Conservation (phyloP, 2,329 filamentous ascomycete genomes). For the Chaetomiaceae sp. region DNA sequence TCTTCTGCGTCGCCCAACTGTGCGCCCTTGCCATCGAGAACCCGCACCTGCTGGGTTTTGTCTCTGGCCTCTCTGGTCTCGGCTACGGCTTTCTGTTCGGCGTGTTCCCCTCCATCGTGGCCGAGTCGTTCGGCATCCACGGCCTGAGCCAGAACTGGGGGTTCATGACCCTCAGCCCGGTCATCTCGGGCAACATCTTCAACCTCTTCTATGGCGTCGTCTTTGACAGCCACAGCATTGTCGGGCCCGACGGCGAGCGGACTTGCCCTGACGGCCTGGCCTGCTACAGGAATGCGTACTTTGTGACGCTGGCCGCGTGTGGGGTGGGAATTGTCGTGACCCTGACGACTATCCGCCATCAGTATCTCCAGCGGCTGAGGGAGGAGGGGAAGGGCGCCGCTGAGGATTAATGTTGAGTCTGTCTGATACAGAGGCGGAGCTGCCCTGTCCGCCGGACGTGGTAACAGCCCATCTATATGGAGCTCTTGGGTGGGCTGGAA, state of each 20-base stretch:
- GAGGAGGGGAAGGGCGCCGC: conserved; percentile 35
- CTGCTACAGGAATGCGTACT: conserved; percentile 80
- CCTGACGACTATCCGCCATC: conserved; percentile 63
- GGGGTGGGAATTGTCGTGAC: conserved; percentile 63
- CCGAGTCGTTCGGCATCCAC: conserved; percentile 84
- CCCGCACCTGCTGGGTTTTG: conserved; percentile 68
- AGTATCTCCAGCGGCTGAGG: conserved; percentile 39
- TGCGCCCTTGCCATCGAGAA: conserved; percentile 70
- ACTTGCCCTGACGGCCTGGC: conserved; percentile 71
- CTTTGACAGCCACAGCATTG: conserved; percentile 73
- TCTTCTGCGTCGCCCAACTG: conserved; percentile 78
- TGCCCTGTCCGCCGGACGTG: no score
- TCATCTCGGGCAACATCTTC: conserved; percentile 84
- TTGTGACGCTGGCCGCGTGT: conserved; percentile 69
- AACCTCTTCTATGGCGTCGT: conserved; percentile 85
- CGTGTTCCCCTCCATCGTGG: conserved; percentile 83
- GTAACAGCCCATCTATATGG: no score
- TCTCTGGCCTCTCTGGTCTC: conserved; percentile 80
- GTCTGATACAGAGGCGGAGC: neutral
- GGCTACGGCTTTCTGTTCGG: conserved; percentile 93
- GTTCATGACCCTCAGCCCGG: conserved; percentile 83
- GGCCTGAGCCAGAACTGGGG: conserved; percentile 96
- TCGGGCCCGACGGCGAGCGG: conserved; percentile 63
- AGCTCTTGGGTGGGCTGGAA: no score
- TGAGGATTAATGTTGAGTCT: conserved; percentile 30